These are phyloP conservation scores for Coelastrella sp. DNA, from an alignment of 139 green algal species.

Conservation along the genomic window DNA sequence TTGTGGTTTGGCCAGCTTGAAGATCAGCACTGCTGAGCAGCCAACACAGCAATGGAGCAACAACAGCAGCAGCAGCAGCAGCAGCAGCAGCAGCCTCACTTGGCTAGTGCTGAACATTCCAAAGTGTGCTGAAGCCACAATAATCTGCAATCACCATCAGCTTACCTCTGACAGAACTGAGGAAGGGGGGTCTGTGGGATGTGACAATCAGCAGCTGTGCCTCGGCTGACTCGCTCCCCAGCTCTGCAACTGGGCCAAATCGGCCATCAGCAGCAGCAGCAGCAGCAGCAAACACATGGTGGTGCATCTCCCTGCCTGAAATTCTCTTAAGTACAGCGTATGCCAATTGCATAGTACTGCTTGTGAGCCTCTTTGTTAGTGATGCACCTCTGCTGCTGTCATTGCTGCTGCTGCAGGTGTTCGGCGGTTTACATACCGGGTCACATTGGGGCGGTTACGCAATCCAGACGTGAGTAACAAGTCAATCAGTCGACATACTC, in stretches of 20 bases:
- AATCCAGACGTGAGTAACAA: conserved; percentile 39
- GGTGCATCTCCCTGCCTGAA: too few species aligned
- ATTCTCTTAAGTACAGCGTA: too few species aligned
- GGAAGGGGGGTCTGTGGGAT: too few species aligned
- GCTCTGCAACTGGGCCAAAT: too few species aligned
- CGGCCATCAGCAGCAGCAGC: neutral
- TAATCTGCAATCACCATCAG: too few species aligned
- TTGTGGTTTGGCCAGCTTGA: neutral
- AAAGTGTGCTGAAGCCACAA: neutral
- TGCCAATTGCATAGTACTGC: too few species aligned
- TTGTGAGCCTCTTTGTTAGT: too few species aligned
- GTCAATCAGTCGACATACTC: neutral
- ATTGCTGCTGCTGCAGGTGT: conserved; percentile 11
- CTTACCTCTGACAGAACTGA: too few species aligned
- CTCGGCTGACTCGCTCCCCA: too few species aligned
- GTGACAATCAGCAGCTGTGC: too few species aligned
- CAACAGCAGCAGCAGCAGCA: neutral
- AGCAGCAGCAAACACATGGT: too few species aligned
- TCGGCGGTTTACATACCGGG: conserved; percentile 46
- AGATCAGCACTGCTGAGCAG: neutral
- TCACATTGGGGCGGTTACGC: conserved; percentile 49
- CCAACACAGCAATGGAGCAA: neutral
- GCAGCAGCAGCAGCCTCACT: neutral
- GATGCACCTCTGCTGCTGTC: neutral
- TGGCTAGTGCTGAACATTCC: neutral